phyloP scores from a whole-genome alignment of 257 asterid genomes.

The Solanum paucissectum region DNA sequence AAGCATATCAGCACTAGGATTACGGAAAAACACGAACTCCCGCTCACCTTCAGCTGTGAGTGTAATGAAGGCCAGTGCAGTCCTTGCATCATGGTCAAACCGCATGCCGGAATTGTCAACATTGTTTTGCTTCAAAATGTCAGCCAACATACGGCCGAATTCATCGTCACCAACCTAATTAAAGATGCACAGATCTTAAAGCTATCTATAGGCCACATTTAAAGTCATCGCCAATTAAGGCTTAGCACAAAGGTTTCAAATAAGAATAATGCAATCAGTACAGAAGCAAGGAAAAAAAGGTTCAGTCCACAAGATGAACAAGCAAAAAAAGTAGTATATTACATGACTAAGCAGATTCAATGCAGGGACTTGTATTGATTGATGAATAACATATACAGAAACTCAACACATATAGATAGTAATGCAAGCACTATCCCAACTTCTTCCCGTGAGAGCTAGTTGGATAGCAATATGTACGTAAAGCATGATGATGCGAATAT shows the following conservation, averaged over 20 bases:
- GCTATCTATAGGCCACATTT: not conserved
- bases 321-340: not conserved
- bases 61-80: conserved; percentile 83
- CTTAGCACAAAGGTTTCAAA: not conserved
- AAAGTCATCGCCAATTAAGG: not conserved
- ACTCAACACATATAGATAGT: not conserved
- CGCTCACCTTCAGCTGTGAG: conserved; percentile 89
- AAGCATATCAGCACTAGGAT: conserved; percentile 96
- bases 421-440: not conserved
- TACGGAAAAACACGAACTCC: conserved; percentile 81
- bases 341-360: not conserved
- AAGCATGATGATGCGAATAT: not conserved
- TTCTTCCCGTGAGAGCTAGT: not conserved
- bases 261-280: not conserved
- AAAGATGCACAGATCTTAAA: not conserved
- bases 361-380: not conserved
- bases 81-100: conserved; percentile 68
- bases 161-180: conserved; percentile 88
- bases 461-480: not conserved
- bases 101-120: conserved; percentile 76
- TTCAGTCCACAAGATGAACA: not conserved
- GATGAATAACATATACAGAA: not conserved
- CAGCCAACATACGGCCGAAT: conserved; percentile 75
- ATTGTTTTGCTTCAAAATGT: conserved; percentile 61
- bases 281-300: not conserved